These are phyloP conservation scores for Eimeria zaria DNA, from an alignment of 169 alveolate genomes.

Conservation along the genomic window DNA sequence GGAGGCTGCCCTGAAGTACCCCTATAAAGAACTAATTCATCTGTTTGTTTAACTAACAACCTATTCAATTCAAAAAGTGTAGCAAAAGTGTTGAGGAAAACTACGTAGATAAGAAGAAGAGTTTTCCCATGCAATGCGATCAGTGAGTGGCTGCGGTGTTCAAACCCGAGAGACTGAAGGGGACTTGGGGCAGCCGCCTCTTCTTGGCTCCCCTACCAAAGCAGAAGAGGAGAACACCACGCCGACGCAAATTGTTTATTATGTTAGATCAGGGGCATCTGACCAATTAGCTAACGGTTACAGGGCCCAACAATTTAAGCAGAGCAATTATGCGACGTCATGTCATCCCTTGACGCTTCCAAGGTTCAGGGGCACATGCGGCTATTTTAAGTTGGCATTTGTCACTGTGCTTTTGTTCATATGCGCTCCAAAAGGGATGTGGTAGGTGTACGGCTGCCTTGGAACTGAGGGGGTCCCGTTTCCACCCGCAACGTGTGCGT, in stretches of 20 bases:
- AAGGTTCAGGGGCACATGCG: conserved; percentile 15
- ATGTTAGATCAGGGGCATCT: conserved; percentile 10
- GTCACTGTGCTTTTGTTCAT: conserved; percentile 12
- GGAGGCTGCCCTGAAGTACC: background rate
- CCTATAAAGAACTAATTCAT: background rate
- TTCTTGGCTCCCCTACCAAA: conserved; percentile 4
- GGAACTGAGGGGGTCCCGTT: conserved; percentile 34
- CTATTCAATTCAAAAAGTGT: background rate
- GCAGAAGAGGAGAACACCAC: background rate
- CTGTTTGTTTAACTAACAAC: background rate
- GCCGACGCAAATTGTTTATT: background rate
- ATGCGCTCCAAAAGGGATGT: conserved; percentile 18
- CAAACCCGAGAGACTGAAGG: conserved; percentile 39
- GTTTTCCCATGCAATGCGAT: background rate
- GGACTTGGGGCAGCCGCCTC: conserved; percentile 58
- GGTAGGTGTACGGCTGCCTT: conserved; percentile 22
- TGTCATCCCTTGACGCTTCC: background rate
- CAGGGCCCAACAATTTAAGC: conserved; percentile 27
- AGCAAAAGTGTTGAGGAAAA: background rate
- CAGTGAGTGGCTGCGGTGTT: conserved; percentile 38
- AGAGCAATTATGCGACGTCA: conserved; percentile 50
- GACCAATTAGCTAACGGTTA: background rate
- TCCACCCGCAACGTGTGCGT: background rate
- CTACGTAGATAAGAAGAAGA: background rate
- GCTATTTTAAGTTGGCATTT: background rate